Evolutionary conservation across 2,329 filamentous ascomycete species (phyloP).

Genomic region (Trichoderma harzianum): DNA sequence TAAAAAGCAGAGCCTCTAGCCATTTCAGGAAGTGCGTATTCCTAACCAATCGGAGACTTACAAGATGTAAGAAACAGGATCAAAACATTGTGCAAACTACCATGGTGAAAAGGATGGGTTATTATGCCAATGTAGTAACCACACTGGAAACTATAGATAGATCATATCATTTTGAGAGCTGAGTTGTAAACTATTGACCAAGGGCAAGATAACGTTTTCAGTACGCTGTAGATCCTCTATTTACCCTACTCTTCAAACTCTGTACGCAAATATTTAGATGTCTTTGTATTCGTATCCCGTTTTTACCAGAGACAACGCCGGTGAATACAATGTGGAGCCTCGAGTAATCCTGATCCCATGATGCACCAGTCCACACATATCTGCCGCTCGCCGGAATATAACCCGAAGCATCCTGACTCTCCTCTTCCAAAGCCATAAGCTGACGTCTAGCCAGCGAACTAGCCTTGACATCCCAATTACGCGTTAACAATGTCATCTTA

Average conservation of each 20-base stretch:
- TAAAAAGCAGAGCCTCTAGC: background rate
- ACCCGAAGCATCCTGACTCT: background rate
- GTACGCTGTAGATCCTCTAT: background rate
- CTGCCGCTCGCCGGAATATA: background rate
- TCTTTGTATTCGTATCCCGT: background rate
- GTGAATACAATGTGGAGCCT: background rate
- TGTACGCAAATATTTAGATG: background rate
- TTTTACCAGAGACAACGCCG: background rate
- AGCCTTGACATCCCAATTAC: background rate
- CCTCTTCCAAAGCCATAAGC: background rate
- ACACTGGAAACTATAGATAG: too few species aligned
- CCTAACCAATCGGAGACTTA: background rate
- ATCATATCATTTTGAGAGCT: background rate
- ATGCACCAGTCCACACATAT: background rate
- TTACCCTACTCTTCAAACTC: background rate
- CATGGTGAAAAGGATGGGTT: too few species aligned
- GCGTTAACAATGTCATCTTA: background rate
- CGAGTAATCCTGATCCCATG: background rate
- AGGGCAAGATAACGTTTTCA: background rate
- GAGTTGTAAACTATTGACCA: background rate
- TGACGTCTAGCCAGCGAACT: background rate
- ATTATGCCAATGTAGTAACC: too few species aligned
- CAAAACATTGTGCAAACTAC: too few species aligned
- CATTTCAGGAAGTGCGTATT: background rate
- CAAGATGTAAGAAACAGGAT: background rate